A percentile compares a stretch with the other conserved stretches of the same genome.
These are phyloP conservation scores for Nectriaceae sp. DNA, from an alignment of 2,329 filamentous ascomycete genomes.

Conservation along the genomic window DNA sequence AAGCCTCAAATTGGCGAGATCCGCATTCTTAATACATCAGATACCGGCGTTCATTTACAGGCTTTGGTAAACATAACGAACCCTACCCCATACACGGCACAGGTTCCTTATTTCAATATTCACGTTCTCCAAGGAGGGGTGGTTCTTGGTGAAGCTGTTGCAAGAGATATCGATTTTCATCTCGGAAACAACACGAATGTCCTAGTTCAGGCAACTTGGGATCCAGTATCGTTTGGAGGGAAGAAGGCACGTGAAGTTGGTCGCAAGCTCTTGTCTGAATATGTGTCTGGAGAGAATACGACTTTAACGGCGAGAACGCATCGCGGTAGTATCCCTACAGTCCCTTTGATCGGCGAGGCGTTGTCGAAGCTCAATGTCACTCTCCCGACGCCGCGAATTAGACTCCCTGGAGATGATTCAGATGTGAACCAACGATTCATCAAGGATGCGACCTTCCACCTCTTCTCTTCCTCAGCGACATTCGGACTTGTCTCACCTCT, in stretches of 20 bases:
- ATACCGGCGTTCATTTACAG: constrained; percentile 69
- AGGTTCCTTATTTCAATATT: constrained; percentile 78
- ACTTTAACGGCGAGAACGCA: constrained; percentile 75
- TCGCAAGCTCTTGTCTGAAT: constrained; percentile 76
- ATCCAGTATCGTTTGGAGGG: constrained; percentile 65
- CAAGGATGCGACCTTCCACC: constrained; percentile 80
- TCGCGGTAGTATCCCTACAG: constrained; percentile 68
- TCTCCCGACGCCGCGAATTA: constrained; percentile 69
- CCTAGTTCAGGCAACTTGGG: constrained; percentile 70
- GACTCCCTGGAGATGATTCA: constrained; percentile 51
- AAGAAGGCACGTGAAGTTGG: constrained; percentile 62
- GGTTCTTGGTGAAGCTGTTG: constrained; percentile 73
- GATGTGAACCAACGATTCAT: constrained; percentile 66
- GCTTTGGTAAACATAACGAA: constrained; percentile 84
- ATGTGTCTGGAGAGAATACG: constrained; percentile 85
- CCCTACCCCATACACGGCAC: constrained; percentile 82
- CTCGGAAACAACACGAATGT: constrained; percentile 74
- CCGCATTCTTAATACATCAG: constrained; percentile 70
- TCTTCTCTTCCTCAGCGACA: constrained; percentile 82
- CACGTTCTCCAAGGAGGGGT: constrained; percentile 74
- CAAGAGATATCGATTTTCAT: constrained; percentile 61
- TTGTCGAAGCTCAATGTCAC: constrained; percentile 73
- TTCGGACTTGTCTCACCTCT: constrained; percentile 85
- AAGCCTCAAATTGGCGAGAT: constrained; percentile 71
- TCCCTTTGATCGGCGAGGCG: constrained; percentile 71